Evolutionary conservation across 2,329 filamentous ascomycete species (phyloP).

Genomic region (Microcyclospora tardicrescens): DNA sequence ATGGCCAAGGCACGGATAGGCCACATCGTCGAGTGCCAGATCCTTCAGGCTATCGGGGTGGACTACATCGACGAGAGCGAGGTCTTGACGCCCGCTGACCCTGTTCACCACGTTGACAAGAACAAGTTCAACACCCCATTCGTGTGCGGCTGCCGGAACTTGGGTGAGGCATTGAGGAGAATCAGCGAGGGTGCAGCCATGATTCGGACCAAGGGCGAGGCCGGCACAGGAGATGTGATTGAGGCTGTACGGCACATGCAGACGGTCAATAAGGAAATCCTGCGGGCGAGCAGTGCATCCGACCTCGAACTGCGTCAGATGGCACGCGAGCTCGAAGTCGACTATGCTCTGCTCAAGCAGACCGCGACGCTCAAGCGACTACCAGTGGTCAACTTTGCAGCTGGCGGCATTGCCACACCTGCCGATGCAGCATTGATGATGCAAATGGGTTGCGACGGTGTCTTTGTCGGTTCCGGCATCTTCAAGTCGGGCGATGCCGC

Average conservation of each 20-base stretch:
- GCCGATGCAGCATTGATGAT: slow-evolving; percentile 97
- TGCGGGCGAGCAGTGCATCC: slow-evolving; percentile 49
- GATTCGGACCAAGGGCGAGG: slow-evolving; percentile 98
- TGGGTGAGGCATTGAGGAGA: slow-evolving; percentile 82
- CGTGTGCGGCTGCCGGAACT: slow-evolving; percentile 89
- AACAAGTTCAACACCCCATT: slow-evolving; percentile 70
- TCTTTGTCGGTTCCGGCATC: slow-evolving; percentile 93
- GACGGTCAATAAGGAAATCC: slow-evolving; percentile 72
- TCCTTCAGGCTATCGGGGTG: slow-evolving; percentile 85
- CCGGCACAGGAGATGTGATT: slow-evolving; percentile 90
- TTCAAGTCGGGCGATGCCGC: slow-evolving; percentile 92
- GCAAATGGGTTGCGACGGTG: slow-evolving; percentile 95
- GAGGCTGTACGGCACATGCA: slow-evolving; percentile 96
- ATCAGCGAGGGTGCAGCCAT: slow-evolving; percentile 92
- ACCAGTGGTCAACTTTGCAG: slow-evolving; percentile 95
- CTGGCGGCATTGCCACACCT: slow-evolving; percentile 97
- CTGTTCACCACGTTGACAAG: slow-evolving; percentile 86
- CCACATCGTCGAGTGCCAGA: slow-evolving; percentile 95
- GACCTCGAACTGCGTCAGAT: slow-evolving; percentile 65
- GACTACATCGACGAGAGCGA: slow-evolving; percentile 99
- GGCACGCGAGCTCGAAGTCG: slow-evolving; percentile 68
- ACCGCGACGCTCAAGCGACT: slow-evolving; percentile 76
- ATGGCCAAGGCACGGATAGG: slow-evolving; percentile 99
- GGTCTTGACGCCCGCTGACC: slow-evolving; percentile 89
- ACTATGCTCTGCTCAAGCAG: slow-evolving; percentile 68